Conservation (phyloP, 176 grass and related monocot species). For the Stipa capillata region DNA sequence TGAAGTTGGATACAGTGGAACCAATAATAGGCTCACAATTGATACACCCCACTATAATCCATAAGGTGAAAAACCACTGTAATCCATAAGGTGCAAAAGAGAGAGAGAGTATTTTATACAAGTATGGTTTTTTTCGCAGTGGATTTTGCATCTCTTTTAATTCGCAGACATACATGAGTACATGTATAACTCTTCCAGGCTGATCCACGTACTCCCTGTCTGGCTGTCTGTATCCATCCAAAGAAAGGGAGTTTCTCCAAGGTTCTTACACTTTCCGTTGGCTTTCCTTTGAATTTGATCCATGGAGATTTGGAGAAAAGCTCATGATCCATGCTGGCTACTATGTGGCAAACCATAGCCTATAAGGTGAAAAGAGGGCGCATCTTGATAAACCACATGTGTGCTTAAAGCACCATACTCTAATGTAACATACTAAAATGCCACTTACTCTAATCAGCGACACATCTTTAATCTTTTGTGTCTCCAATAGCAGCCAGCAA, state of each 20-base stretch:
- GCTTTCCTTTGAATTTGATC: constrained; percentile 21
- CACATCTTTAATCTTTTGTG: neutral
- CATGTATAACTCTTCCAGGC: neutral
- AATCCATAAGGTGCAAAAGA: no score
- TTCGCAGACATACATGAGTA: neutral
- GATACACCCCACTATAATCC: no score
- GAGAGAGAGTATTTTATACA: neutral
- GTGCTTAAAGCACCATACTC: constrained; percentile 7
- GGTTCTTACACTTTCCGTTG: neutral
- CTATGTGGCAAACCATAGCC: neutral
- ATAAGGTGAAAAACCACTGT: neutral
- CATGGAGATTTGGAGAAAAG: neutral
- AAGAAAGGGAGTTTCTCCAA: neutral
- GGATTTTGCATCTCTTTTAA: neutral
- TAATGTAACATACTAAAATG: constrained; percentile 10
- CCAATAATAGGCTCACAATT: no score
- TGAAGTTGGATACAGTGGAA: neutral
- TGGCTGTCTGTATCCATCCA: neutral
- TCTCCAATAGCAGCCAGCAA: neutral
- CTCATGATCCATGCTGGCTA: constrained; percentile 11
- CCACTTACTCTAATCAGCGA: constrained; percentile 7
- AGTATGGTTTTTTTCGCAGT: neutral
- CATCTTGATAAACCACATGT: constrained; percentile 19
- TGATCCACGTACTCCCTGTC: neutral
- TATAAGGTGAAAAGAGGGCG: neutral